These are phyloP conservation scores for Globisporangium apiculatum DNA, from an alignment of 352 stramenopile species.

Conservation along the genomic window DNA sequence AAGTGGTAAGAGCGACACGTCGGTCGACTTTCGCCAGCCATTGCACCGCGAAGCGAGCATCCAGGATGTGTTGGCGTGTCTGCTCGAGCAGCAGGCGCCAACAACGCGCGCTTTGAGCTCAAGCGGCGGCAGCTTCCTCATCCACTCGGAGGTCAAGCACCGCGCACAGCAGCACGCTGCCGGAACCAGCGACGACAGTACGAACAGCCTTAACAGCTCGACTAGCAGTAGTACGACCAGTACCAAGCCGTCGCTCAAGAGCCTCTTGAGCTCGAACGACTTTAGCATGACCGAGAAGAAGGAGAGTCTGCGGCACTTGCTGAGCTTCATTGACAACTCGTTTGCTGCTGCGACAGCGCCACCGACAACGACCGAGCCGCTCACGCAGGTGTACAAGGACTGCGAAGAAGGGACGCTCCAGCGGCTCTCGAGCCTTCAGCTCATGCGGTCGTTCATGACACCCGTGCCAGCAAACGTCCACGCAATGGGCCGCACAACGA, in stretches of 20 bases:
- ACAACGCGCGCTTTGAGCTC: slow-evolving; percentile 39
- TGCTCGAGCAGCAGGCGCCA: slow-evolving; percentile 62
- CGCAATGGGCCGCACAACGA: slow-evolving; percentile 70
- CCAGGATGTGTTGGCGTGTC: slow-evolving; percentile 67
- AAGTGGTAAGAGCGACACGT: slow-evolving; percentile 1
- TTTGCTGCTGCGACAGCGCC: slow-evolving; percentile 34
- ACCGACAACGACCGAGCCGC: slow-evolving; percentile 39
- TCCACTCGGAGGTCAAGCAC: slow-evolving; percentile 50
- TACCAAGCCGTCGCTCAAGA: slow-evolving; percentile 63
- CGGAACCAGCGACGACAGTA: not conserved
- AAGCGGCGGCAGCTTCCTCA: slow-evolving; percentile 42
- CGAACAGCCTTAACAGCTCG: not conserved
- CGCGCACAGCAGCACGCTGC: slow-evolving; percentile 15
- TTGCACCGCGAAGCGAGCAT: slow-evolving; percentile 71
- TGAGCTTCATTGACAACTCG: slow-evolving; percentile 82
- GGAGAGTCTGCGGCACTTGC: slow-evolving; percentile 67
- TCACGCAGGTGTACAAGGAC: slow-evolving; percentile 81
- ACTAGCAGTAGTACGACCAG: slow-evolving; percentile 7
- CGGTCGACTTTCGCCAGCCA: slow-evolving; percentile 38
- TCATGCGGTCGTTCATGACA: slow-evolving; percentile 76
- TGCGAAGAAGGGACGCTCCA: slow-evolving; percentile 61
- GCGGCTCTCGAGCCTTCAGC: slow-evolving; percentile 66
- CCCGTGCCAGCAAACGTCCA: slow-evolving; percentile 17
- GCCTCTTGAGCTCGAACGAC: slow-evolving; percentile 72
- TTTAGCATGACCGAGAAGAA: slow-evolving; percentile 86